Percentiles rank a stretch among this genome's conserved stretches.
These are phyloP conservation scores for Harringtonia aguacate DNA, from an alignment of 2,329 filamentous ascomycete genomes.

Conservation along the genomic window DNA sequence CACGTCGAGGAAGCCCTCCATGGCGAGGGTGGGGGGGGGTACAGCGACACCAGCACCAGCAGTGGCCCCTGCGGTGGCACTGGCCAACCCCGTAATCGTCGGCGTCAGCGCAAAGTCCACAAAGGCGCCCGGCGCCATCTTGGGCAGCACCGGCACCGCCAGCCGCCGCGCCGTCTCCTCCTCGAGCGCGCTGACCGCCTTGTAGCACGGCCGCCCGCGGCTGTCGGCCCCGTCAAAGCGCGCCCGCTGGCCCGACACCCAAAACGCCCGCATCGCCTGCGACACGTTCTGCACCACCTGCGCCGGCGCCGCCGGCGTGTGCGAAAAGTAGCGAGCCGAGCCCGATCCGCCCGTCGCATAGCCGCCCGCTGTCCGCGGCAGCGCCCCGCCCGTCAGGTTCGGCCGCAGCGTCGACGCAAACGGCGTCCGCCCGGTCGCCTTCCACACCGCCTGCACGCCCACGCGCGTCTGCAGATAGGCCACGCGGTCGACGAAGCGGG, in stretches of 20 bases:
- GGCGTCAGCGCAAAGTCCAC: constrained; percentile 85
- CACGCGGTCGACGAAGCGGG: constrained; percentile 33
- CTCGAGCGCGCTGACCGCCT: constrained; percentile 62
- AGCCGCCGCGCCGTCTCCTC: constrained; percentile 62
- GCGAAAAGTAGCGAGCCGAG: constrained; percentile 78
- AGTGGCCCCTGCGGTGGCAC: constrained; percentile 34
- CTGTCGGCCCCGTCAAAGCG: constrained; percentile 71
- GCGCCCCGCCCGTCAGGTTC: constrained; percentile 78
- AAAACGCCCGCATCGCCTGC: constrained; percentile 81
- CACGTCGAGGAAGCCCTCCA: constrained; percentile 72
- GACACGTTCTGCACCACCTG: constrained; percentile 96
- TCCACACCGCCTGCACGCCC: constrained; percentile 40
- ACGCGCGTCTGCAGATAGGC: constrained; percentile 38
- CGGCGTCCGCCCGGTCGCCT: constrained; percentile 64
- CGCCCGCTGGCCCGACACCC: constrained; percentile 80
- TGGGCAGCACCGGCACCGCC: constrained; percentile 26
- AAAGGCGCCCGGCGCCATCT: constrained; percentile 52
- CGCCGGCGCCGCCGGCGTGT: constrained; percentile 72
- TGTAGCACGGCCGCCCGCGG: constrained; percentile 69
- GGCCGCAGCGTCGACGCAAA: constrained; percentile 85
- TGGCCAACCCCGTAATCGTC: constrained; percentile 78
- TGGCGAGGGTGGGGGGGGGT: constrained; percentile 58
- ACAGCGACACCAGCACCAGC: constrained; percentile 7
- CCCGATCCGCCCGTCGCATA: constrained; percentile 62
- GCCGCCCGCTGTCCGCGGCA: constrained; percentile 81